These are phyloP conservation scores for Clonostachys byssicola DNA, from an alignment of 2,329 filamentous ascomycete genomes.

Conservation along the genomic window DNA sequence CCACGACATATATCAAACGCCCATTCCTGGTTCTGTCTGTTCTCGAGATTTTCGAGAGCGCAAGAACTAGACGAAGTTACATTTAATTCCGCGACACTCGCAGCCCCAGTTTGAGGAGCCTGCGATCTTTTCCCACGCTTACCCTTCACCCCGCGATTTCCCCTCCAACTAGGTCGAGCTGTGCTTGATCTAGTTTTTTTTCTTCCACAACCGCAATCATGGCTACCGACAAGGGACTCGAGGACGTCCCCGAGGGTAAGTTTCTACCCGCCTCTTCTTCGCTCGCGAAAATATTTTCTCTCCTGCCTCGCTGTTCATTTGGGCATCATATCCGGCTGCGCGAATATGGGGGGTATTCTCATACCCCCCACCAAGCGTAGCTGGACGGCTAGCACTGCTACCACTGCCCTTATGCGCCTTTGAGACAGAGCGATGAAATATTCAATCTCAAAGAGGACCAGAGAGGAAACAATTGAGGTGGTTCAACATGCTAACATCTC, in stretches of 20 bases:
- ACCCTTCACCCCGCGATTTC: conserved; percentile 30
- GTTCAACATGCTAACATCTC: no score
- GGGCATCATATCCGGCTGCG: no score
- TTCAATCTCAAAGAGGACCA: no score
- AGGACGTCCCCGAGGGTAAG: conserved; percentile 94
- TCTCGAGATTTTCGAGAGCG: conserved; percentile 41
- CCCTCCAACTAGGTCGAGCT: conserved; percentile 64
- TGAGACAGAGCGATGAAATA: no score
- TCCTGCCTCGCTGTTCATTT: no score
- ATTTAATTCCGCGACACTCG: conserved; percentile 17
- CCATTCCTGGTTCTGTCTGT: conserved; percentile 34
- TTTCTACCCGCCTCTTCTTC: conserved; percentile 16
- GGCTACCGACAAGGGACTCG: conserved; percentile 97
- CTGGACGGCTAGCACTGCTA: no score
- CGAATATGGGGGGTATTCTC: no score
- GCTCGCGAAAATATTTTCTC: not conserved
- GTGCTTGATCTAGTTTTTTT: conserved; percentile 68
- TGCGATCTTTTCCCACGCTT: conserved; percentile 29
- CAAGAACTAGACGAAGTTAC: conserved; percentile 38
- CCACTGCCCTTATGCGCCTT: no score
- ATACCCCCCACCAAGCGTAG: no score
- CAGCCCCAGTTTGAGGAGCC: conserved; percentile 26
- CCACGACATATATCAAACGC: conserved; percentile 21
- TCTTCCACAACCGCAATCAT: conserved; percentile 76
- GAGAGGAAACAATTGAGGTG: no score